Base-by-base conservation (phyloP, 75 land plant species). In the Pseudotsuga menziesii region DNA sequence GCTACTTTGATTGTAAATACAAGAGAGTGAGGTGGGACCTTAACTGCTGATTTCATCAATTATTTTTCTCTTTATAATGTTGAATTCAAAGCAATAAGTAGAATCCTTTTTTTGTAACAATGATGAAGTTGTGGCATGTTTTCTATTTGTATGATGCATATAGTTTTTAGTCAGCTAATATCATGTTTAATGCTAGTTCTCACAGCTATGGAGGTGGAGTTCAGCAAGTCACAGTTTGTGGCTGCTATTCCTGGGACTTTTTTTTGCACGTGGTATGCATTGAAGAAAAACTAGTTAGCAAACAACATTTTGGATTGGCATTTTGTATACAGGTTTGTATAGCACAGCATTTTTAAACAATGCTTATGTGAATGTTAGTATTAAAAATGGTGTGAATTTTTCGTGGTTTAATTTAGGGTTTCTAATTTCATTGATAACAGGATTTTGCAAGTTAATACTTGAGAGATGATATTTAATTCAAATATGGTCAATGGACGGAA, bases 231-330 rank as follows among this genome's bases (percentile, higher is more conserved):
- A 25, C 94, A 94, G 80, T 32, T 97, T 69, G 75, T n/a, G 59
- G 95, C 95, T 11, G 88, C 86, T 61, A 89, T 97, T 58, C 99
- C 98, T 11, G 95, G 98, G 61, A 90, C 93, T 20, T 89, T 89
- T 57, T 97, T 97, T 61, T 97, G 99, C 83, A 81, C 85, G 29
- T 97, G 98, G 99, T 97, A 97, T 88, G 99, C 91, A 59, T 75
- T 78, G 36, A 70, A 89, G 81, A 97, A 97, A 78, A 98, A 97
- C 84, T 97, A 95, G 98, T 77, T 97, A 32, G 99, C 99, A 64
- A 97, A 97, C 88, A 97, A 97, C 67, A 81, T 87, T 1, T 85
- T 97, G 99, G 99, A 61, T 84, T 97, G 63, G 93, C 99, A 52
- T 97, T 97, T 82, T 91, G 91, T 80, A 92, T 97, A 81, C 98